Evolutionary conservation across 257 asterid species (phyloP).

Genomic region (Solanum commersonii): DNA sequence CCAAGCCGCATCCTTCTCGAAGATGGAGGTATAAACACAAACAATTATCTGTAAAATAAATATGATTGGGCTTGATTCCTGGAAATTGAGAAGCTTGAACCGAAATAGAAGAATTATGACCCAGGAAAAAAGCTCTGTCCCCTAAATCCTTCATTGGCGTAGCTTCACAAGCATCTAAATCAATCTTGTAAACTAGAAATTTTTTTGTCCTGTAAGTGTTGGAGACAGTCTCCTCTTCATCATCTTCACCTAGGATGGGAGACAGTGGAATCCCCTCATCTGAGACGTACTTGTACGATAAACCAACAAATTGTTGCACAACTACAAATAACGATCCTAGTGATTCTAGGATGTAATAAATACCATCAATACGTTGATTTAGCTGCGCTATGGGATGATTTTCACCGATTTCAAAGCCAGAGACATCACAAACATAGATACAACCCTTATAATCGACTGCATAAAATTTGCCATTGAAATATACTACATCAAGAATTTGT

Average conservation of each 20-base stretch:
- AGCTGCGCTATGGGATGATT: not conserved
- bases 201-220: not conserved
- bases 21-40: not conserved
- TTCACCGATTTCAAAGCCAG: too few relatives aligned
- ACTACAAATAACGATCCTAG: not conserved
- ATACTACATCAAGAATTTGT: not conserved
- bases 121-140: not conserved
- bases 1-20: not conserved
- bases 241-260: not conserved
- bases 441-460: not conserved
- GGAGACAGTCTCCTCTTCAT: not conserved
- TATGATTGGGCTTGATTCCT: not conserved
- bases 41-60: not conserved
- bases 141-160: not conserved
- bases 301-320: not conserved
- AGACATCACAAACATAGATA: not conserved
- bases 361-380: not conserved
- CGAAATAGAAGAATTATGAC: not conserved
- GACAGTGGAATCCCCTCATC: not conserved
- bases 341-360: not conserved
- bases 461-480: not conserved
- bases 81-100: not conserved
- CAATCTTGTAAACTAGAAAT: not conserved
- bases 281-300: not conserved
- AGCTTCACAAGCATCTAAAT: not conserved